Evolutionary conservation across 2,329 filamentous ascomycete species (phyloP).

Genomic region (Byssochlamys sp.): DNA sequence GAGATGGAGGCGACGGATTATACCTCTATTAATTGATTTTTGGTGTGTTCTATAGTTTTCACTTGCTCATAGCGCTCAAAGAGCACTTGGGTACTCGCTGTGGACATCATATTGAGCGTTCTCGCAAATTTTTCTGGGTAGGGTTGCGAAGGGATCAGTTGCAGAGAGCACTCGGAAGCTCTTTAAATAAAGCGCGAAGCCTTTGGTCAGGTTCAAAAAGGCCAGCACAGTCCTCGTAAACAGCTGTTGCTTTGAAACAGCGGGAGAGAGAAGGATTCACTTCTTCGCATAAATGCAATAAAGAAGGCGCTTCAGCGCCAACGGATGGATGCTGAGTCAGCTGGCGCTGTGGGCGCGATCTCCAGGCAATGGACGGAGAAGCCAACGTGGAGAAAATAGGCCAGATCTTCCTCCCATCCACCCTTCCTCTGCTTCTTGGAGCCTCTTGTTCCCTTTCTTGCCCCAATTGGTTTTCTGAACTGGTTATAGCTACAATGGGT

Average conservation of each 20-base stretch:
- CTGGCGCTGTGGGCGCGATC: slow-evolving; percentile 5
- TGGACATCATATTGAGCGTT: slow-evolving; percentile 9
- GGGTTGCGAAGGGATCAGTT: neutral
- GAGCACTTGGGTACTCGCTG: slow-evolving; percentile 25
- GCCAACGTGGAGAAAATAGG: slow-evolving; percentile 18
- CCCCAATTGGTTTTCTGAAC: slow-evolving; percentile 3
- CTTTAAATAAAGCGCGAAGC: neutral
- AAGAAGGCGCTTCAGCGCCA: neutral
- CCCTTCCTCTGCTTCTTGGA: slow-evolving; percentile 8
- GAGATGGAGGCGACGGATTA: slow-evolving; percentile 2
- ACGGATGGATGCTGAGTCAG: slow-evolving; percentile 10
- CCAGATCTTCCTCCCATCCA: slow-evolving; percentile 4
- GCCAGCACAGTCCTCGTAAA: neutral
- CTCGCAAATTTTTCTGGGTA: slow-evolving; percentile 1
- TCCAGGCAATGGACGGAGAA: slow-evolving; percentile 1
- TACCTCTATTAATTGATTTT: slow-evolving; percentile 42
- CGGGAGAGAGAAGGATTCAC: neutral
- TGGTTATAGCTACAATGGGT: slow-evolving; percentile 50
- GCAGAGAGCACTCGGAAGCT: neutral
- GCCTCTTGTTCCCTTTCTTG: slow-evolving; percentile 5
- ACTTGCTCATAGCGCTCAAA: slow-evolving; percentile 37
- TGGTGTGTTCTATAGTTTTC: slow-evolving; percentile 35
- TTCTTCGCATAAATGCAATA: neutral
- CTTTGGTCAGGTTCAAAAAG: neutral
- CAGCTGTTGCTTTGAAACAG: neutral